A percentile compares a stretch with the other conserved stretches of the same genome.
These are phyloP conservation scores for Lentinus polychrous DNA, from an alignment of 1,284 basidiomycete species.

Conservation along the genomic window DNA sequence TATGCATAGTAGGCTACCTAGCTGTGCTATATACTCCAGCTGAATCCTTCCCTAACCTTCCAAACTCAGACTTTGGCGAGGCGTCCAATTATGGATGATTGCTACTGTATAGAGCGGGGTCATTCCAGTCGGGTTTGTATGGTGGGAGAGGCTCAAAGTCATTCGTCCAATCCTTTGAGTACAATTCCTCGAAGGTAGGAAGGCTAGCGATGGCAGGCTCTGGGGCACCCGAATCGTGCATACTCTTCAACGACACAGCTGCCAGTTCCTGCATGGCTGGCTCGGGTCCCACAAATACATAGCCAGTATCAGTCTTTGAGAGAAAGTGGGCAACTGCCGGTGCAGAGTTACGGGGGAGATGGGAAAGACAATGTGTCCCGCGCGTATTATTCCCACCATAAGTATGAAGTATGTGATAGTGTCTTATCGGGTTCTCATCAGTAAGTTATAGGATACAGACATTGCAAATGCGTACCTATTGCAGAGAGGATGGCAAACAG, in stretches of 20 bases:
- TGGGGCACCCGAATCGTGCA: conserved; percentile 6
- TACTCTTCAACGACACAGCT: conserved; percentile 9
- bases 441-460: too few relatives aligned
- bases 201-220: conserved; percentile 11
- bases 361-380: conserved; percentile 27
- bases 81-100: too few relatives aligned
- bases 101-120: too few relatives aligned
- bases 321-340: conserved; percentile 30
- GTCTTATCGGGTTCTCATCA: conserved; percentile 15
- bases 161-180: conserved; percentile 1
- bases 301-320: conserved; percentile 17
- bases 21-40: too few relatives aligned
- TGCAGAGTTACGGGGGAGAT: conserved; percentile 35
- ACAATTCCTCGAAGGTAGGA: conserved; percentile 18
- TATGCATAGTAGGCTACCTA: too few relatives aligned
- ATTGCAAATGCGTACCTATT: conserved; percentile 12
- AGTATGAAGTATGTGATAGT: conserved; percentile 23
- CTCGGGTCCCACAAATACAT: conserved; percentile 24
- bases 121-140: conserved; percentile 15
- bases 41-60: too few relatives aligned
- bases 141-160: conserved; percentile 14
- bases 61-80: too few relatives aligned
- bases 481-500: conserved; percentile 19
- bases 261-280: conserved; percentile 13
- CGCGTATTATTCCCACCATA: conserved; percentile 21